Conservation (phyloP, 2,329 filamentous ascomycete genomes). For the Fonsecaea multimorphosa region DNA sequence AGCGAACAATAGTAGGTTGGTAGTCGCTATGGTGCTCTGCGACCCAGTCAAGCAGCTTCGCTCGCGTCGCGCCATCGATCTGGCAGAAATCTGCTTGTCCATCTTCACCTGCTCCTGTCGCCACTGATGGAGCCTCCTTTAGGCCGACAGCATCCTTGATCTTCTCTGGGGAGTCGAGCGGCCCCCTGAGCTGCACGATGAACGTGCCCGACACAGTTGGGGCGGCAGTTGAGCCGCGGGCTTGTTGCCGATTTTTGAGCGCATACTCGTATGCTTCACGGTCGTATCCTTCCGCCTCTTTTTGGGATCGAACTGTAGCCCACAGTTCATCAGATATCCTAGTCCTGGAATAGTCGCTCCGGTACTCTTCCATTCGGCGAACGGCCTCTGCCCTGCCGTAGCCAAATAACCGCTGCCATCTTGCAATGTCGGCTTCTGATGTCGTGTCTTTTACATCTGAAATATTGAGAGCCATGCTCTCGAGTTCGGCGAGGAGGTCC, state of each 20-base stretch:
- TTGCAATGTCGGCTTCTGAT: constrained; percentile 22
- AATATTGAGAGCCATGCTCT: neutral
- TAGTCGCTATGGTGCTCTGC: constrained; percentile 31
- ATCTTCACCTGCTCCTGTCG: constrained; percentile 34
- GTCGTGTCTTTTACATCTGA: neutral
- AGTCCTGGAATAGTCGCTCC: constrained; percentile 43
- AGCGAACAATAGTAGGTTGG: constrained; percentile 41
- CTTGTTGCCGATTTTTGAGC: neutral
- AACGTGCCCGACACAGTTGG: constrained; percentile 24
- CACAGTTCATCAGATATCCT: constrained; percentile 48
- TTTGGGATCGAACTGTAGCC: constrained; percentile 42
- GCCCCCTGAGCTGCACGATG: constrained; percentile 40
- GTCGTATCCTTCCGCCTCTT: constrained; percentile 46
- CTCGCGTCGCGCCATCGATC: constrained; percentile 34
- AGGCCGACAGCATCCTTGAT: constrained; percentile 37
- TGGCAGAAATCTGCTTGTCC: constrained; percentile 39
- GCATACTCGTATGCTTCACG: constrained; percentile 47
- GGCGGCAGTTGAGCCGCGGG: neutral
- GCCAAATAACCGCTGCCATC: constrained; percentile 47
- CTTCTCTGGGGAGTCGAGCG: constrained; percentile 34
- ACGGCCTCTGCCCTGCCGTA: constrained; percentile 44
- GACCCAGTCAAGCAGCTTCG: constrained; percentile 33
- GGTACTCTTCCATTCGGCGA: constrained; percentile 44
- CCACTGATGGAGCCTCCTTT: constrained; percentile 23
- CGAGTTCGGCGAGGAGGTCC: neutral